phyloP scores from a whole-genome alignment of 2,329 filamentous ascomycete genomes.

The Rhytidhysteron rufulum region DNA sequence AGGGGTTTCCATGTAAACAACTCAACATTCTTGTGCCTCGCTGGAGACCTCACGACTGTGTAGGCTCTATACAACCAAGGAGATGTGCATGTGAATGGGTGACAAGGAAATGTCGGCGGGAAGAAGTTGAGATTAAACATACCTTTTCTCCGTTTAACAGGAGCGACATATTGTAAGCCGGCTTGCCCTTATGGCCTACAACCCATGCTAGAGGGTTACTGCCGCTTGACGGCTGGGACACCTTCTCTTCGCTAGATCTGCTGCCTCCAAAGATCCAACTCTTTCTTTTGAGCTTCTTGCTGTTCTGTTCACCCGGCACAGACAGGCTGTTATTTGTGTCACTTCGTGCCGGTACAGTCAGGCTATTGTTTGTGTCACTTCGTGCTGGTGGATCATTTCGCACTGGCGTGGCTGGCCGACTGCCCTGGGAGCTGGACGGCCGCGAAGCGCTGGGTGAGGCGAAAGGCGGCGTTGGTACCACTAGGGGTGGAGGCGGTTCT shows the following conservation, averaged over 20 bases:
- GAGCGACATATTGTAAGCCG: conserved; percentile 52
- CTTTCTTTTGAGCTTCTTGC: conserved; percentile 32
- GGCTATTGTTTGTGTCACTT: too few relatives aligned
- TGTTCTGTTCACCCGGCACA: too few relatives aligned
- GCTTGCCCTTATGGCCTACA: conserved; percentile 53
- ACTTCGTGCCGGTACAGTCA: too few relatives aligned
- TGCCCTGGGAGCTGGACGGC: conserved; percentile 7
- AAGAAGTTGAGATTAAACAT: conserved; percentile 17
- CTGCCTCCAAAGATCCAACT: conserved; percentile 30
- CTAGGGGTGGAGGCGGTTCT: conserved; percentile 14
- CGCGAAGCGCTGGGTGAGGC: conserved; percentile 19
- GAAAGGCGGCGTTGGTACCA: conserved; percentile 17
- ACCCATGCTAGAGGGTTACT: conserved; percentile 52
- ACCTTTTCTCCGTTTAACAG: conserved; percentile 52
- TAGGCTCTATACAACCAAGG: neutral
- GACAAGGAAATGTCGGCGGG: neutral
- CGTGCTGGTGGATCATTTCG: neutral
- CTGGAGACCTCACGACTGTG: too few relatives aligned
- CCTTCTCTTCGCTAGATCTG: conserved; percentile 20
- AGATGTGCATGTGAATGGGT: neutral
- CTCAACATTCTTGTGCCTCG: neutral
- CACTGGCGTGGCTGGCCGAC: neutral
- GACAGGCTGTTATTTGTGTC: too few relatives aligned
- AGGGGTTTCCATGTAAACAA: neutral
- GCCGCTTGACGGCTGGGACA: conserved; percentile 8